These are phyloP conservation scores for Albifimbria verrucaria DNA, from an alignment of 2,329 filamentous ascomycete genomes.

Conservation along the genomic window DNA sequence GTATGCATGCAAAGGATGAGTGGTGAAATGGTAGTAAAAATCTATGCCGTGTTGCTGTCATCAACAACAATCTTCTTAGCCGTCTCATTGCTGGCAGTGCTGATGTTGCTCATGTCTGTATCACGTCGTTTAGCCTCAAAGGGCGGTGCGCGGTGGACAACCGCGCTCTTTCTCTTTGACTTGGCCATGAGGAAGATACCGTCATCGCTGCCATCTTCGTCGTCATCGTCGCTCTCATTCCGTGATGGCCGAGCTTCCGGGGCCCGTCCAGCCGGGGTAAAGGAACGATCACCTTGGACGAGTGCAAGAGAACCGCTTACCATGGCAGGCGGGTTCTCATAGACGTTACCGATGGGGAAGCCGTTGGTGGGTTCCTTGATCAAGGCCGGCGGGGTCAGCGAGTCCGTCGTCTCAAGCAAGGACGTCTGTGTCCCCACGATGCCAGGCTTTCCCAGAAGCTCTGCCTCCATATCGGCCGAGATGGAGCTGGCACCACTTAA, in stretches of 20 bases:
- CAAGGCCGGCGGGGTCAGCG: constrained; percentile 50
- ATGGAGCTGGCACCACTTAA: constrained; percentile 63
- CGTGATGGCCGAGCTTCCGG: constrained; percentile 3
- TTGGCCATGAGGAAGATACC: constrained; percentile 53
- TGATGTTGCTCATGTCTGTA: constrained; percentile 59
- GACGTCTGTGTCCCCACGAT: constrained; percentile 38
- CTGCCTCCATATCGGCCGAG: constrained; percentile 59
- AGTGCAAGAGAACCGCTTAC: constrained; percentile 27
- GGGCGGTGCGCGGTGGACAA: constrained; percentile 17
- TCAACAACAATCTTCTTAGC: constrained; percentile 53
- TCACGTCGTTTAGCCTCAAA: constrained; percentile 48
- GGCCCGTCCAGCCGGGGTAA: neutral
- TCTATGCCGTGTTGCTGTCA: constrained; percentile 10
- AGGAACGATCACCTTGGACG: neutral
- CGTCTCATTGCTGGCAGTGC: constrained; percentile 60
- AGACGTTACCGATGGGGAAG: constrained; percentile 44
- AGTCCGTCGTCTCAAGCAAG: constrained; percentile 50
- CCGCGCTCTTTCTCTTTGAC: constrained; percentile 38
- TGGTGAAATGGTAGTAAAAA: neutral
- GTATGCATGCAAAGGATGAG: neutral
- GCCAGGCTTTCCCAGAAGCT: constrained; percentile 51
- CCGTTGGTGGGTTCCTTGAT: constrained; percentile 42
- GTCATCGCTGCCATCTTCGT: constrained; percentile 53
- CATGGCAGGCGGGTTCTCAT: constrained; percentile 27
- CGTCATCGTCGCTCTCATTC: constrained; percentile 20